phyloP scores from a whole-genome alignment of 2,329 filamentous ascomycete species.

The Endoconidiophora polonica region DNA sequence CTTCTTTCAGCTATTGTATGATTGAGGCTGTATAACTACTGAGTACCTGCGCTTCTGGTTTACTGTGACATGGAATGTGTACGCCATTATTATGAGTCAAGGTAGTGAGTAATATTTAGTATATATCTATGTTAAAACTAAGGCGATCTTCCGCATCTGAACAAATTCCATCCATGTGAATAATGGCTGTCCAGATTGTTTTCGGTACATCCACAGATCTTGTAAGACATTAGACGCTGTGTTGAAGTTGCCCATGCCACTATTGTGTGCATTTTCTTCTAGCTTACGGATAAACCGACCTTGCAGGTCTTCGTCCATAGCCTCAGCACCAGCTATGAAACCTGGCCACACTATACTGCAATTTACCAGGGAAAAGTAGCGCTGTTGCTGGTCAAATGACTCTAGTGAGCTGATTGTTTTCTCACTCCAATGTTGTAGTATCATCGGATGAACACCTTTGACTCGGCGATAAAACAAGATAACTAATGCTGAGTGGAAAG shows the following conservation, averaged over 20 bases:
- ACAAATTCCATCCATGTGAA: slow-evolving; percentile 11
- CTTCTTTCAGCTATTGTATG: not conserved
- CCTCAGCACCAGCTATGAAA: slow-evolving; percentile 13
- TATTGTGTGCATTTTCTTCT: slow-evolving; percentile 3
- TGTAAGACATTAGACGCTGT: not conserved
- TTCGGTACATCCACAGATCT: slow-evolving; percentile 1
- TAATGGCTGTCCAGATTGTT: not conserved
- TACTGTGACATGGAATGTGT: too few relatives aligned
- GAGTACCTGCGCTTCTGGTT: too few relatives aligned
- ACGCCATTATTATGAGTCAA: not conserved
- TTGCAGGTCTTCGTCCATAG: slow-evolving; percentile 7
- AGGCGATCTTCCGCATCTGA: not conserved
- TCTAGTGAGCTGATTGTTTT: slow-evolving; percentile 6
- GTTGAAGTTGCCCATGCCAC: slow-evolving; percentile 11
- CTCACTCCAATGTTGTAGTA: slow-evolving; percentile 8
- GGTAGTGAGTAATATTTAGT: not conserved
- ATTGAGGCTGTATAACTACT: too few relatives aligned
- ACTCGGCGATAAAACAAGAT: slow-evolving; percentile 31
- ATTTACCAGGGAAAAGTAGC: slow-evolving; percentile 4
- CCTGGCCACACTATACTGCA: slow-evolving; percentile 11
- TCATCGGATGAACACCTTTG: slow-evolving; percentile 7
- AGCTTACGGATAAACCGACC: slow-evolving; percentile 1
- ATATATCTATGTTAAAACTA: slow-evolving; percentile 2
- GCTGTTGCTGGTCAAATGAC: slow-evolving; percentile 8
- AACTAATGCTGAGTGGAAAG: slow-evolving; percentile 26